phyloP scores from a whole-genome alignment of 805 yeast genomes.

The Ogataea methylovora region DNA sequence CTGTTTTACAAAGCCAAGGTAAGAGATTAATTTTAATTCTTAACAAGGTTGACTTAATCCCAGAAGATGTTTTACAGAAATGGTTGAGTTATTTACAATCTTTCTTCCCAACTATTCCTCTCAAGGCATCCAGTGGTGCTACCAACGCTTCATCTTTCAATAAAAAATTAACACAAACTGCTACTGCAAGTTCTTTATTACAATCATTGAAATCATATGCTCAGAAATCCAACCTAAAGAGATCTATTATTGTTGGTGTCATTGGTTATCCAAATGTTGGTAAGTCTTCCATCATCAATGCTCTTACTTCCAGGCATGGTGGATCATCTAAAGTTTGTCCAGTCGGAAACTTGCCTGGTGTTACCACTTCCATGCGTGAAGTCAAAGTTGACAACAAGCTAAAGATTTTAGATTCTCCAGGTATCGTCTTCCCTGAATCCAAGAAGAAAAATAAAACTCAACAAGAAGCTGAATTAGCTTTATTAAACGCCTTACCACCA shows the following conservation, averaged over 20 bases:
- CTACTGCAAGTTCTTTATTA: conserved; percentile 67
- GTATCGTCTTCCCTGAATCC: conserved; percentile 81
- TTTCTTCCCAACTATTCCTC: conserved; percentile 87
- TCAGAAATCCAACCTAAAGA: conserved; percentile 71
- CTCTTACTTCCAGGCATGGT: conserved; percentile 76
- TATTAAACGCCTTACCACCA: conserved; percentile 85
- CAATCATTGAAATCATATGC: conserved; percentile 84
- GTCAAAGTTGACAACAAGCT: conserved; percentile 87
- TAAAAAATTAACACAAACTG: conserved; percentile 61
- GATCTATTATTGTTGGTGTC: conserved; percentile 89
- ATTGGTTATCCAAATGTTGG: conserved; percentile 98
- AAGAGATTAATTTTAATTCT: conserved; percentile 81
- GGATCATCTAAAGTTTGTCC: conserved; percentile 78
- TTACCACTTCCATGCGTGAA: conserved; percentile 86
- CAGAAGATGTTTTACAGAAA: conserved; percentile 70
- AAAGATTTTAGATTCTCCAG: conserved; percentile 90
- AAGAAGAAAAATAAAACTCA: conserved; percentile 39
- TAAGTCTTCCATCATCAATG: conserved; percentile 88
- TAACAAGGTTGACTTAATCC: conserved; percentile 90
- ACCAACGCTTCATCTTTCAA: conserved; percentile 62
- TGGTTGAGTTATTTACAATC: conserved; percentile 79
- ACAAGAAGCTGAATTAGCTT: conserved; percentile 82
- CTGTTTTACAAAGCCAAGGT: conserved; percentile 69
- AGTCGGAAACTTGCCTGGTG: conserved; percentile 96
- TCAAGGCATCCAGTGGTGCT: conserved; percentile 73